Evolutionary conservation across 495 filamentous ascomycete species (phyloP).

Genomic region (Trypethelium eluteriae): DNA sequence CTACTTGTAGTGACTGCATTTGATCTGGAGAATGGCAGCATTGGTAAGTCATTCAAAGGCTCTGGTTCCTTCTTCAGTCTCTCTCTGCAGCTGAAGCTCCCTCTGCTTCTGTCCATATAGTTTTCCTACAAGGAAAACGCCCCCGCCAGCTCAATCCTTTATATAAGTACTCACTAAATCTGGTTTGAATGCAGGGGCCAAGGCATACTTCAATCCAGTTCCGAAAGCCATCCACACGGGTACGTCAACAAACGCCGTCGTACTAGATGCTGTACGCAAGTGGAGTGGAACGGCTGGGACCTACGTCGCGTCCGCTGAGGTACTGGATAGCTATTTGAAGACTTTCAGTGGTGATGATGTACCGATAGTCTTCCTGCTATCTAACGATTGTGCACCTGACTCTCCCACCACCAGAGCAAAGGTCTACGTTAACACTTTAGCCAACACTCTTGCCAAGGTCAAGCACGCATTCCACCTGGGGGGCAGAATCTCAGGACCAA

Average conservation of each 20-base stretch:
- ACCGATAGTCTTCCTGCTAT: not conserved
- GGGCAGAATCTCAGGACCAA: not conserved
- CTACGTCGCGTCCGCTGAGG: not conserved
- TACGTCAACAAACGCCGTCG: not conserved
- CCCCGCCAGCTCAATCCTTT: too few relatives aligned
- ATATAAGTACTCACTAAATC: too few relatives aligned
- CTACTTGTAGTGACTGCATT: not conserved
- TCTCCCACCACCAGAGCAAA: not conserved
- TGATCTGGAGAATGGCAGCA: not conserved
- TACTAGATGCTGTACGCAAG: not conserved
- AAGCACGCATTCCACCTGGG: not conserved
- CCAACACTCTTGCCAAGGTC: not conserved
- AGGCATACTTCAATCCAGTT: not conserved
- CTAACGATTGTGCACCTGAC: not conserved
- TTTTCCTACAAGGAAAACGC: too few relatives aligned
- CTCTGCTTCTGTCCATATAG: too few relatives aligned
- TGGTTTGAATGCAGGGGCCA: not conserved
- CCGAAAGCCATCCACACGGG: not conserved
- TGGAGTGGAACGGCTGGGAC: not conserved
- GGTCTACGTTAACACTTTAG: not conserved
- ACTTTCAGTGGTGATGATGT: not conserved
- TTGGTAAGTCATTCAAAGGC: too few relatives aligned
- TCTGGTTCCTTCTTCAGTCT: too few relatives aligned
- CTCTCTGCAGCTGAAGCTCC: too few relatives aligned
- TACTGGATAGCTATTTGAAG: not conserved